Evolutionary conservation across 305 asterid genomes (phyloP), one percentile per base, ranked within the genome.

Genomic region (Solanum hybrid): DNA sequence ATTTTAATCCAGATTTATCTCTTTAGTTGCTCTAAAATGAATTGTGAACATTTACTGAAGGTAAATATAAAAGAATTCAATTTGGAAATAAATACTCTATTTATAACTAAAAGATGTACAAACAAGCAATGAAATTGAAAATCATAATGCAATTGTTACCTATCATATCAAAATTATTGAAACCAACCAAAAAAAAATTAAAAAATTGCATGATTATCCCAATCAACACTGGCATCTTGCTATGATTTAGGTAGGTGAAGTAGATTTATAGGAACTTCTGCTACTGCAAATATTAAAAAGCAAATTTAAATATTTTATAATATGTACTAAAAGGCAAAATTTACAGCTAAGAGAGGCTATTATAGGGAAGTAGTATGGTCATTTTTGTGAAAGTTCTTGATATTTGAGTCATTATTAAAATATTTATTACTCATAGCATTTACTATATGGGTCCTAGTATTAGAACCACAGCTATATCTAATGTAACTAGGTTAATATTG

Each of bases 331-430:
- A 72, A 31, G 80, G 91, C 75, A 81, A 85, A 61, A 45, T 65
- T 6, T 68, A 89, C 92, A 91, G 92, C 89, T 90, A 76, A 51
- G 38, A 75, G 13, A 89, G 9, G 34, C 89, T 85, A 78, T 31
- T 26, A 20, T 13, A 75, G 51, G 26, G 81, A 39, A 27, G 11
- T 13, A 89, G 34, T 2, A 14, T 24, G 73, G 77, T 45, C 75
- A 32, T 85, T 83, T 88, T 27, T n/a, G 20, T 26, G 78, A 87
- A 80, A 77, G 75, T 87, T 89, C 90, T 91, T 89, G 91, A 79
- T 87, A 24, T 77, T 39, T 51, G 91, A 85, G 85, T 87, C 76
- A 51, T 84, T 84, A 51, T 20, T 1, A 45, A 27, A 17, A 83
- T 2, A 83, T 83, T 83, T 29, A 29, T 45, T 45, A 83, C 10